These are phyloP conservation scores for Rhododendron kiyosumense DNA, from an alignment of 148 eudicot species.

Conservation along the genomic window DNA sequence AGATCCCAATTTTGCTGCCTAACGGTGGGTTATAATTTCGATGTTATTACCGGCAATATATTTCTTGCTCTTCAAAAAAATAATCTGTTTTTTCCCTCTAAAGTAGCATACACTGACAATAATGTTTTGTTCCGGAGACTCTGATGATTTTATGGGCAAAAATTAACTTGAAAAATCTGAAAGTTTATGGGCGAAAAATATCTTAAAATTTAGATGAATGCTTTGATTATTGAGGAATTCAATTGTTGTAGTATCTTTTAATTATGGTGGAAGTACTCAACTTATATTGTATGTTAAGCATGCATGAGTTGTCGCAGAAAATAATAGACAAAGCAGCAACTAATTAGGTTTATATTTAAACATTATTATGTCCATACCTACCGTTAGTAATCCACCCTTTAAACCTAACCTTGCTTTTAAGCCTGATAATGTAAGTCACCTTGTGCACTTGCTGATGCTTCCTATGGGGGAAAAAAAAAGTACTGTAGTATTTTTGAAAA, in stretches of 20 bases:
- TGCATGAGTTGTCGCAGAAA: neutral
- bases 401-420: neutral
- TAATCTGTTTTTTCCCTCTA: neutral
- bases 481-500: neutral
- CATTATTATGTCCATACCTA: neutral
- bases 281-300: neutral
- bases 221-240: neutral
- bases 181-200: neutral
- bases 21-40: neutral
- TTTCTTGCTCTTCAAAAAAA: too few relatives aligned
- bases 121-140: neutral
- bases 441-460: neutral
- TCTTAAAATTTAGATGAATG: neutral
- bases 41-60: too few relatives aligned
- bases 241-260: neutral
- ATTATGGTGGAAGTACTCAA: neutral
- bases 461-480: neutral
- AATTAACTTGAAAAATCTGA: neutral
- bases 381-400: neutral
- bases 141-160: neutral
- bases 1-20: neutral
- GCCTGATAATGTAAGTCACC: conserved; percentile 1
- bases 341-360: neutral
- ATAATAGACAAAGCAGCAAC: neutral
- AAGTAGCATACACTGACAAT: neutral